Evolutionary conservation across 192 early-diverging fungal species (phyloP), one percentile per base, ranked within the genome.

Genomic region (Dispira parvispora): DNA sequence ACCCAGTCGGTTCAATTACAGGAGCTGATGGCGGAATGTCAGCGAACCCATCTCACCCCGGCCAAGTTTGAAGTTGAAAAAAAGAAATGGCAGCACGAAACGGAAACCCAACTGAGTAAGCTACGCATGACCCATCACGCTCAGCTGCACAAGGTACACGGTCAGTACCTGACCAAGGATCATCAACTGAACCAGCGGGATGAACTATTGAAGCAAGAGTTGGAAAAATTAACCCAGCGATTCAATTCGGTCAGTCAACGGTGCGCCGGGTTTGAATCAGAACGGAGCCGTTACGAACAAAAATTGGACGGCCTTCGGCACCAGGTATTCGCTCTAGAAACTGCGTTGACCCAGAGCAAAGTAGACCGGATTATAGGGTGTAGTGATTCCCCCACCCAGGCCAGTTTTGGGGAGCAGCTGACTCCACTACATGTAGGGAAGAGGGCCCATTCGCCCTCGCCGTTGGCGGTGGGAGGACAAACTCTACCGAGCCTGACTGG

Each of bases 331-430:
- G 55, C 55, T 0, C 26, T 57, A 8, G 55, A 57, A 27, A 57
- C 55, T 8, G 27, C 55, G 25, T 38, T 57, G 55, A 38, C 55
- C 20, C 55, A 57, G 16, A 25, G 18, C 55, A 25, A 38, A 18
- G 55, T 57, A 26, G 55, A 57, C 55, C 21, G 55, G 11, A 57
- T 57, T 26, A 57, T 57, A 38, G 55, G 55, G 21, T 57, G 55
- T 26, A 57, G 55, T 26, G 55, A 57, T 27, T 32, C 55, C 25
- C 23, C 55, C 14, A n/a, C 26, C 55, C 38, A 38, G 55, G 10
- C 23, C 16, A 12, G 16, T 16, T 26, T 16, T 28, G 23, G 26
- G 11, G 23, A 25, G 2, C 21, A 18, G 9, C 0, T 38, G 26
- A 8, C 21, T 8, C 10, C 28, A 18, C 23, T 26, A 16, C 0